Percentiles rank a stretch among this genome's conserved stretches.
Conservation (phyloP, 257 asterid species). For the Lycium ferocissimum region DNA sequence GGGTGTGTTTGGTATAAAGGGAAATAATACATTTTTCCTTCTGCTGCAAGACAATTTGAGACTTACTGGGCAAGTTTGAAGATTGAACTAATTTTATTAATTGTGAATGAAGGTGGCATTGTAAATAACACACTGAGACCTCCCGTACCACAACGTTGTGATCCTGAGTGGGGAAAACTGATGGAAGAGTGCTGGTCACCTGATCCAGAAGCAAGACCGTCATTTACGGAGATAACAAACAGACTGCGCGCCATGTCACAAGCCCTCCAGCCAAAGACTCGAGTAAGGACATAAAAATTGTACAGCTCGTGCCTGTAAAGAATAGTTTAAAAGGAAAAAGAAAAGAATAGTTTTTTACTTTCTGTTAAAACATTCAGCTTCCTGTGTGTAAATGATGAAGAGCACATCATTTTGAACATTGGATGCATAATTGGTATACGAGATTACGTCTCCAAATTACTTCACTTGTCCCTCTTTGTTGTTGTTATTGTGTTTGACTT, state of each 20-base stretch:
- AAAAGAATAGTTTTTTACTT: not conserved
- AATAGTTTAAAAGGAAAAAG: not conserved
- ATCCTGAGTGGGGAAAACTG: slow-evolving; percentile 75
- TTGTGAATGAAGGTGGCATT: slow-evolving; percentile 73
- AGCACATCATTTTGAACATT: slow-evolving; percentile 18
- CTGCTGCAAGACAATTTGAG: slow-evolving; percentile 6
- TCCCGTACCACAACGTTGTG: slow-evolving; percentile 78
- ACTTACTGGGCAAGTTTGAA: not conserved
- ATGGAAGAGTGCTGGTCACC: slow-evolving; percentile 97
- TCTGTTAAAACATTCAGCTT: slow-evolving; percentile 23
- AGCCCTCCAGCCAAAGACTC: slow-evolving; percentile 71
- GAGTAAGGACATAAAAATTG: slow-evolving; percentile 53
- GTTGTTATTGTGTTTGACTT: not conserved
- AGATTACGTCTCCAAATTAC: slow-evolving; percentile 1
- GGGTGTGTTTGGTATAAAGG: no score
- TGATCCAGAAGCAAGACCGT: slow-evolving; percentile 76
- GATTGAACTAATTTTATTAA: not conserved
- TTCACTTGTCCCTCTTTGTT: slow-evolving; percentile 5
- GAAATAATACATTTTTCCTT: not conserved
- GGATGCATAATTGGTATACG: slow-evolving; percentile 14
- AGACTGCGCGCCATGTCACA: slow-evolving; percentile 65
- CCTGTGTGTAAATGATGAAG: slow-evolving; percentile 26
- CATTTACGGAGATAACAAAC: slow-evolving; percentile 85
- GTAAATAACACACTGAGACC: slow-evolving; percentile 86
- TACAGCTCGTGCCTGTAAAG: slow-evolving; percentile 16